phyloP scores from a whole-genome alignment of 1,284 basidiomycete species.

The Boletus mariae region DNA sequence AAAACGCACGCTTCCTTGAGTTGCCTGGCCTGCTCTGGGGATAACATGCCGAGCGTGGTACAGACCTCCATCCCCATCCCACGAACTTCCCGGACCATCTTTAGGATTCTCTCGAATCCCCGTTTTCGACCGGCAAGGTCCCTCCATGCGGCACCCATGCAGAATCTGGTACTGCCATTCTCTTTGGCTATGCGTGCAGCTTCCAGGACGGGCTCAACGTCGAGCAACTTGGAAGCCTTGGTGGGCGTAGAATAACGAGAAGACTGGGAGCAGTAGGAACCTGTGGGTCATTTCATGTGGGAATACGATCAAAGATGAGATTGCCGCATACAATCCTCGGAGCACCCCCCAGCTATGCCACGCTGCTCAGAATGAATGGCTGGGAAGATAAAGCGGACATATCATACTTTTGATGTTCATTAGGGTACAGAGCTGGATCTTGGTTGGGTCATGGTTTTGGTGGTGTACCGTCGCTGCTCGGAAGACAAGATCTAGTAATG shows the following conservation, averaged over 20 bases:
- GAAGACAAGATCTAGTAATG: conserved; percentile 85
- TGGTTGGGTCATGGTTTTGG: conserved; percentile 80
- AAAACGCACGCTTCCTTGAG: conserved; percentile 84
- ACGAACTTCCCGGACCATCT: conserved; percentile 88
- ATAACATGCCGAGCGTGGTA: conserved; percentile 96
- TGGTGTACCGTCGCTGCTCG: conserved; percentile 82
- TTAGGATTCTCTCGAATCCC: conserved; percentile 90
- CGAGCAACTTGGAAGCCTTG: conserved; percentile 84
- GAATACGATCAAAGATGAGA: background rate
- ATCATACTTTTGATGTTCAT: conserved; percentile 98
- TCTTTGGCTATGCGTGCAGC: conserved; percentile 91
- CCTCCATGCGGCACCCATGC: conserved; percentile 99
- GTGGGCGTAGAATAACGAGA: conserved; percentile 88
- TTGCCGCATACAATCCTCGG: conserved; percentile 80
- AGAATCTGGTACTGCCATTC: conserved; percentile 96
- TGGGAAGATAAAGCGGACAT: conserved; percentile 21
- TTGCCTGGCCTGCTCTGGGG: conserved; percentile 87
- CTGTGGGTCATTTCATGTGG: conserved; percentile 35
- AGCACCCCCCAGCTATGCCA: conserved; percentile 83
- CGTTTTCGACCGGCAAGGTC: conserved; percentile 92
- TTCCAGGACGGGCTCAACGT: conserved; percentile 88
- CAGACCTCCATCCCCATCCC: conserved; percentile 97
- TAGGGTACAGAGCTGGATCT: conserved; percentile 94
- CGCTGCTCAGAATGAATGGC: conserved; percentile 2
- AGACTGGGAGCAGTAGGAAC: conserved; percentile 97